A percentile compares a stretch with the other conserved stretches of the same genome.
These are phyloP conservation scores for Rhynchosporium graminicola DNA, from an alignment of 2,329 filamentous ascomycete genomes.

Conservation along the genomic window DNA sequence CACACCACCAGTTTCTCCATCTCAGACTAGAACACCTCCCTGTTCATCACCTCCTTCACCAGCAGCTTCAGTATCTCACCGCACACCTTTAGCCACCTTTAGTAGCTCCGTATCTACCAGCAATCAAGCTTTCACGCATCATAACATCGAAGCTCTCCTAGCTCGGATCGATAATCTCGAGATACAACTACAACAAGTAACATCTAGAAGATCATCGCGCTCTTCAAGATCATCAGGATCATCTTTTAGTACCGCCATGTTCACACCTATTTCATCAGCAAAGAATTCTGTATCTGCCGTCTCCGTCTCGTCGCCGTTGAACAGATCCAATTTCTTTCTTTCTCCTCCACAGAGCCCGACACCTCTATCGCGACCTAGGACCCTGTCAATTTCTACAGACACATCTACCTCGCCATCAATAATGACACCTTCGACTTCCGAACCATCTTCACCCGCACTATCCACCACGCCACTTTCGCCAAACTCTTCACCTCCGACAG, in stretches of 20 bases:
- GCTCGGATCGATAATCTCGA: neutral
- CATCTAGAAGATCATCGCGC: neutral
- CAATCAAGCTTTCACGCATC: neutral
- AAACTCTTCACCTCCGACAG: no score
- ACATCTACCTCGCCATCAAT: neutral
- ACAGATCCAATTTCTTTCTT: neutral
- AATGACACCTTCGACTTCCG: neutral
- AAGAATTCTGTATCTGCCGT: neutral
- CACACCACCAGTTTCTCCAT: neutral
- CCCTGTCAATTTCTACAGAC: slow-evolving; percentile 1
- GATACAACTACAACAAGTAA: neutral
- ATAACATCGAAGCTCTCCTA: neutral
- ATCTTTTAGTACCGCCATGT: neutral
- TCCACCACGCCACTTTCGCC: no score
- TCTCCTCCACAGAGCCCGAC: neutral
- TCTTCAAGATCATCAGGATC: neutral
- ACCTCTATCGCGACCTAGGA: neutral
- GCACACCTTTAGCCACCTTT: neutral
- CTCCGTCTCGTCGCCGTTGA: neutral
- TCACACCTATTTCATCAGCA: neutral
- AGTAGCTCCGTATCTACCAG: neutral
- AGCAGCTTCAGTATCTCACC: neutral
- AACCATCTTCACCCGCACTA: neutral
- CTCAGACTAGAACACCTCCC: neutral
- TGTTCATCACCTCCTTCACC: neutral